These are phyloP conservation scores for Boeremia exigua DNA, from an alignment of 2,329 filamentous ascomycete genomes.

Conservation along the genomic window DNA sequence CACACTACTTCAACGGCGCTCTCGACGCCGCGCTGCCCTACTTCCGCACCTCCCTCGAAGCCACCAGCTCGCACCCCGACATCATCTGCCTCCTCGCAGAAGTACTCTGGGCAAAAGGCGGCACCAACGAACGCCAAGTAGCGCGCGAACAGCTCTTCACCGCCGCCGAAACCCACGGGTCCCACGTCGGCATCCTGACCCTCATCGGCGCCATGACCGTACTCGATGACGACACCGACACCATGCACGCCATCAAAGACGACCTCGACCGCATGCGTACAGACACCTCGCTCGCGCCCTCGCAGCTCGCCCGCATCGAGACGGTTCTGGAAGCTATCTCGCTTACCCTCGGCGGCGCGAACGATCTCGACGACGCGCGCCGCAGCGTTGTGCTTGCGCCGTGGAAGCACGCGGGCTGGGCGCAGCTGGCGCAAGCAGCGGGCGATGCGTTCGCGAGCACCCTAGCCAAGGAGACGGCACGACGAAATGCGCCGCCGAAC, in stretches of 20 bases:
- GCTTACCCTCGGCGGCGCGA: slow-evolving; percentile 55
- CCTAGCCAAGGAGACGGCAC: slow-evolving; percentile 82
- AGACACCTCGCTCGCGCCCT: slow-evolving; percentile 65
- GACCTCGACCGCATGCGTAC: slow-evolving; percentile 78
- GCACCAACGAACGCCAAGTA: slow-evolving; percentile 73
- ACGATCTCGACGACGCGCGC: slow-evolving; percentile 70
- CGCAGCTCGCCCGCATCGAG: slow-evolving; percentile 73
- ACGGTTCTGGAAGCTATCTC: slow-evolving; percentile 79
- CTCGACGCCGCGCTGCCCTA: slow-evolving; percentile 75
- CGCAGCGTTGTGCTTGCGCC: slow-evolving; percentile 83
- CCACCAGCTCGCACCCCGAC: slow-evolving; percentile 78
- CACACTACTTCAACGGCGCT: slow-evolving; percentile 73
- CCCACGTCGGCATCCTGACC: slow-evolving; percentile 79
- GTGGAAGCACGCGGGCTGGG: slow-evolving; percentile 80
- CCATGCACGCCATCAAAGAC: slow-evolving; percentile 77
- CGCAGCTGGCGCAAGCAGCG: slow-evolving; percentile 68
- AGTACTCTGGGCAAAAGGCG: slow-evolving; percentile 89
- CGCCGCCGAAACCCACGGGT: slow-evolving; percentile 74
- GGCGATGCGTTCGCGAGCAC: slow-evolving; percentile 63
- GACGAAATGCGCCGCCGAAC: slow-evolving; percentile 73
- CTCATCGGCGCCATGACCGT: slow-evolving; percentile 85
- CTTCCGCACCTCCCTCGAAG: slow-evolving; percentile 80
- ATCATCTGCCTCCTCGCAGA: slow-evolving; percentile 87
- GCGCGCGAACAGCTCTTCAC: slow-evolving; percentile 82
- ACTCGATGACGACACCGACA: slow-evolving; percentile 79